Conservation (phyloP, 768 basidiomycete species). For the Phlebiopsis gigantea region DNA sequence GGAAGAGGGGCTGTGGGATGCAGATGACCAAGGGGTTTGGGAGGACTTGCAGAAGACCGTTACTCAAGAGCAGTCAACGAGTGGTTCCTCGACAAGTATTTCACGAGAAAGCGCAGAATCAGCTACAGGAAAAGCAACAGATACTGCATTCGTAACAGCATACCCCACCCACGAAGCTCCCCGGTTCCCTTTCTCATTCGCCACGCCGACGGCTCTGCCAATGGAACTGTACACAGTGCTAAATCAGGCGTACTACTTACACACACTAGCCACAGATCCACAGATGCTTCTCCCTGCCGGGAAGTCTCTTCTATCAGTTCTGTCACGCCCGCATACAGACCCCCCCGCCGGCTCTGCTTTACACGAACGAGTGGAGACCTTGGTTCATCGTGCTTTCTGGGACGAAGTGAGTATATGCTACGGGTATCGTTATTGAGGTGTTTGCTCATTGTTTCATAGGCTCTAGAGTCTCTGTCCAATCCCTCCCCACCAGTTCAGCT, state of each 20-base stretch:
- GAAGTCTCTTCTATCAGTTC: constrained; percentile 65
- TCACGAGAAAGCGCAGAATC: neutral
- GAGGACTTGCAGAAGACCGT: neutral
- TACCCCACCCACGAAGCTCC: neutral
- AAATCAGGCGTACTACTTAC: constrained; percentile 60
- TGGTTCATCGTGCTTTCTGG: constrained; percentile 68
- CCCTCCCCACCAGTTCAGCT: constrained; percentile 56
- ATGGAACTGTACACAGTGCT: constrained; percentile 50
- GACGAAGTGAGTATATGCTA: constrained; percentile 46
- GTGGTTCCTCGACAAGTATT: no score
- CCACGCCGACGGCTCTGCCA: constrained; percentile 34
- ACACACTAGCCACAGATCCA: constrained; percentile 62
- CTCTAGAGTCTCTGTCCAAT: constrained; percentile 47
- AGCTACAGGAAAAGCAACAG: neutral
- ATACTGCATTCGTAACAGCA: neutral
- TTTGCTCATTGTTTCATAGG: constrained; percentile 33
- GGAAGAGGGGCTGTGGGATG: constrained; percentile 7
- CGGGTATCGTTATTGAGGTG: neutral
- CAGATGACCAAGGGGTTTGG: constrained; percentile 3
- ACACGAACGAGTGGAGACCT: constrained; percentile 42
- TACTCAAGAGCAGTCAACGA: no score
- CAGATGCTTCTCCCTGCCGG: constrained; percentile 58
- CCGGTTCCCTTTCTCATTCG: neutral
- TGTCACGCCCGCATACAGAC: constrained; percentile 30
- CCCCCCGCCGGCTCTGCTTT: constrained; percentile 19